Conservation (phyloP, 495 filamentous ascomycete genomes). For the Lasiosphaeria ovina region DNA sequence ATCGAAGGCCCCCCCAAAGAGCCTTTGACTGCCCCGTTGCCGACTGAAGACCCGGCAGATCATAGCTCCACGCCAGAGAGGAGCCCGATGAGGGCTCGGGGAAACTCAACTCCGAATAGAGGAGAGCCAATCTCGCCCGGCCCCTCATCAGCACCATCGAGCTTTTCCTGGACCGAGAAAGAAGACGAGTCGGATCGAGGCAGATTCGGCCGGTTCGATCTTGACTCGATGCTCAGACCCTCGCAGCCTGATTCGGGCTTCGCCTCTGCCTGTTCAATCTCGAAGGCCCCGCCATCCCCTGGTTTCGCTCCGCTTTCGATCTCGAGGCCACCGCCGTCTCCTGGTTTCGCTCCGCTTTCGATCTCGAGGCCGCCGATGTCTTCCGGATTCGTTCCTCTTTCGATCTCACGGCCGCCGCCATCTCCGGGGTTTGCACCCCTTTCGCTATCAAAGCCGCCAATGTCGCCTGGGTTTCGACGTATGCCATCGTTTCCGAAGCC, state of each 20-base stretch:
- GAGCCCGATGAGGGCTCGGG: slow-evolving; percentile 36
- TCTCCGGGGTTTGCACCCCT: slow-evolving; percentile 20
- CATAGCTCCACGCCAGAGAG: slow-evolving; percentile 24
- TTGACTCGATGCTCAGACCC: slow-evolving; percentile 25
- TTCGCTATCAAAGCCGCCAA: slow-evolving; percentile 15
- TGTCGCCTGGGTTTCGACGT: slow-evolving; percentile 19
- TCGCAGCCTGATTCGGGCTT: slow-evolving; percentile 25
- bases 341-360: slow-evolving; percentile 13
- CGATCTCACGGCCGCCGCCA: slow-evolving; percentile 15
- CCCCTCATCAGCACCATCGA: slow-evolving; percentile 57
- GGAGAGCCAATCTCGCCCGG: slow-evolving; percentile 52
- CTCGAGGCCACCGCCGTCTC: slow-evolving; percentile 18
- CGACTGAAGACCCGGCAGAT: slow-evolving; percentile 36
- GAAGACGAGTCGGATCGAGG: slow-evolving; percentile 41
- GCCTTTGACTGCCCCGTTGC: slow-evolving; percentile 51
- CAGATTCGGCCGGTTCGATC: slow-evolving; percentile 40
- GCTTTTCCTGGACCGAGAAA: slow-evolving; percentile 49
- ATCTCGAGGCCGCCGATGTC: slow-evolving; percentile 19
- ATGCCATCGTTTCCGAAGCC: slow-evolving; percentile 20
- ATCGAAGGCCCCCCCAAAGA: slow-evolving; percentile 44
- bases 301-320: slow-evolving; percentile 18
- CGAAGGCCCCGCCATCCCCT: slow-evolving; percentile 35
- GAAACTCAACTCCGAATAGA: slow-evolving; percentile 41
- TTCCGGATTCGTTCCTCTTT: slow-evolving; percentile 13
- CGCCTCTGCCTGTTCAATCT: slow-evolving; percentile 21